phyloP scores from a whole-genome alignment of 2,329 filamentous ascomycete genomes.

The Alternaria brassicae region DNA sequence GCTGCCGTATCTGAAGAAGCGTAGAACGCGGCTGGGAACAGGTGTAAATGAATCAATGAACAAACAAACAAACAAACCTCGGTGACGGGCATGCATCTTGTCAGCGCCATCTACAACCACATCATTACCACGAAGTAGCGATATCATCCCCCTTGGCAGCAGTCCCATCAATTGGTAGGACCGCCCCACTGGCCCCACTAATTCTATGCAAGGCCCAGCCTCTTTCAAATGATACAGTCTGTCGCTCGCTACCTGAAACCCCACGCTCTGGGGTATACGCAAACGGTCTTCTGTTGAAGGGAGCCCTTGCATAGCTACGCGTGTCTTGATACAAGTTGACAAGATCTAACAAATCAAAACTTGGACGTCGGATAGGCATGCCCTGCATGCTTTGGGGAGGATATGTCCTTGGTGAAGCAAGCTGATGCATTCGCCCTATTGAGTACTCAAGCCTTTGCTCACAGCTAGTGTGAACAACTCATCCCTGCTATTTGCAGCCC shows the following conservation, averaged over 20 bases:
- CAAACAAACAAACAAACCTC: neutral
- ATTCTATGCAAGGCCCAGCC: neutral
- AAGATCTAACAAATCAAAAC: neutral
- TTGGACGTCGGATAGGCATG: neutral
- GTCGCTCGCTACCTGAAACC: neutral
- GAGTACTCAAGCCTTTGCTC: neutral
- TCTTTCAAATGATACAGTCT: neutral
- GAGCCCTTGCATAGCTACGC: neutral
- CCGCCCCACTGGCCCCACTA: neutral
- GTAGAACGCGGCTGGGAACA: neutral
- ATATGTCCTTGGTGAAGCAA: neutral
- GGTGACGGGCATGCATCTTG: neutral
- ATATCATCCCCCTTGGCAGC: neutral
- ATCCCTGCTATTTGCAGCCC: neutral
- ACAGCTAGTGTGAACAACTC: neutral
- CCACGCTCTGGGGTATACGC: neutral
- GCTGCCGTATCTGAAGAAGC: neutral
- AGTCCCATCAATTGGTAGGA: neutral
- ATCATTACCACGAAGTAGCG: neutral
- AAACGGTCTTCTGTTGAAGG: neutral
- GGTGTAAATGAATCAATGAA: rapidly evolving
- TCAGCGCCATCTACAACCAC: neutral
- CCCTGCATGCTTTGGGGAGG: neutral
- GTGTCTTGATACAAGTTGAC: neutral
- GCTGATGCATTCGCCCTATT: neutral